Evolutionary conservation across 2,329 filamentous ascomycete species (phyloP).

Genomic region (Cladosporium sp.): DNA sequence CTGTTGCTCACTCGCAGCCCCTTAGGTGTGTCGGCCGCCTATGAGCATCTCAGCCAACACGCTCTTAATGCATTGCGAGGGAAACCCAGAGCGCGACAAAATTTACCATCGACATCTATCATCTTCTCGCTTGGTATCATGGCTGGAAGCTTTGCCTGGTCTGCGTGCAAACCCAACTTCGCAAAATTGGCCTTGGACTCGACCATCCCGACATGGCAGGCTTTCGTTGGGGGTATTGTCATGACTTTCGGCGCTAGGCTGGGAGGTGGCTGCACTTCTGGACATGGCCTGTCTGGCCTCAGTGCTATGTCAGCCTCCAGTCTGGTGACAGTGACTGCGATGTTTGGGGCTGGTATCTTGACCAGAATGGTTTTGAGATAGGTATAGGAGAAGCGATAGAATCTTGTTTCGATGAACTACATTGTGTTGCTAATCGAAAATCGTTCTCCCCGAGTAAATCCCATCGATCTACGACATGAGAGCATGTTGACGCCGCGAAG

Average conservation of each 20-base stretch:
- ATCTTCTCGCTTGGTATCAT: background rate
- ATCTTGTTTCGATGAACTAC: no score
- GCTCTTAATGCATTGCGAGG: constrained; percentile 14
- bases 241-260: constrained; percentile 36
- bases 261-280: constrained; percentile 64
- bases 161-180: background rate
- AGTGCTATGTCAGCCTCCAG: constrained; percentile 59
- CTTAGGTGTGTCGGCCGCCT: constrained; percentile 56
- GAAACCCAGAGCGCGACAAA: background rate
- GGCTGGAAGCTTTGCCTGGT: background rate
- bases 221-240: background rate
- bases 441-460: no score
- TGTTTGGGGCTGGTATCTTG: constrained; percentile 52
- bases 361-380: no score
- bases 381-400: no score
- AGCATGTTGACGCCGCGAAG: no score
- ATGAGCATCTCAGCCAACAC: background rate
- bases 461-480: no score
- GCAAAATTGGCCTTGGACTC: background rate
- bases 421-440: no score
- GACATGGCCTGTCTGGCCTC: constrained; percentile 66
- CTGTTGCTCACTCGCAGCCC: constrained; percentile 50
- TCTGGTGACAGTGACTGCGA: constrained; percentile 55
- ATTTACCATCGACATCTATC: background rate
- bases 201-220: background rate